phyloP scores from a whole-genome alignment of 192 early-diverging fungal genomes.

The Entomortierella parvispora region DNA sequence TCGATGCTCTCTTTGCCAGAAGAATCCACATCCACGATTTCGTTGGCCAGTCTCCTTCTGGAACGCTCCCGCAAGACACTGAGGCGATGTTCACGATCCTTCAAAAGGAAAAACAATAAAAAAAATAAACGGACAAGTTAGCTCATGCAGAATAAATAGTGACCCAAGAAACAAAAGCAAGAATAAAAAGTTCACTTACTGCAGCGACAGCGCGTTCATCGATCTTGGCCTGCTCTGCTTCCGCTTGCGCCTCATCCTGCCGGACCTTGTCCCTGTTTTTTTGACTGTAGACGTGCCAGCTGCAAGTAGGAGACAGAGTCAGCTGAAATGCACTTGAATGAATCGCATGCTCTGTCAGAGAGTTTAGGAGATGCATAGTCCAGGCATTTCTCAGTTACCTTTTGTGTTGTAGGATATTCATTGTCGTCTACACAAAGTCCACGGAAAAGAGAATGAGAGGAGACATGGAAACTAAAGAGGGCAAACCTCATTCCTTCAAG shows the following conservation, averaged over 20 bases:
- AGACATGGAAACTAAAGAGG: too few species aligned
- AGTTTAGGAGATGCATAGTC: background rate
- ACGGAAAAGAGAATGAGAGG: background rate
- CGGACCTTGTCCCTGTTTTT: conserved; percentile 75
- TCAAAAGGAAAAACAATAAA: background rate
- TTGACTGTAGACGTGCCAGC: conserved; percentile 83
- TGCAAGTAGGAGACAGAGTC: conserved; percentile 12
- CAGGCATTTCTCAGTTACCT: conserved; percentile 60
- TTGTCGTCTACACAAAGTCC: conserved; percentile 4
- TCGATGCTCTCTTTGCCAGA: too few species aligned
- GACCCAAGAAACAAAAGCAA: background rate
- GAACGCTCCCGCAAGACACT: conserved; percentile 60
- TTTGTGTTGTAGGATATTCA: conserved; percentile 77
- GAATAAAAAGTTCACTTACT: conserved; percentile 52
- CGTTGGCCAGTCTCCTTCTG: conserved; percentile 18
- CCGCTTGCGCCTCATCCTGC: conserved; percentile 75
- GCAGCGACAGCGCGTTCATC: conserved; percentile 59
- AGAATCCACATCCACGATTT: background rate
- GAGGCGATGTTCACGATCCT: conserved; percentile 74
- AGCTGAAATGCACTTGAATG: background rate
- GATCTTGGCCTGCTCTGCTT: conserved; percentile 62
- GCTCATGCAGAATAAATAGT: background rate
- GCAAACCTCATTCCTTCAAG: too few species aligned
- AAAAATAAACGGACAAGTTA: too few species aligned
- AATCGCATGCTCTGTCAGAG: background rate